A percentile compares a stretch with the other conserved stretches of the same genome.
Evolutionary conservation across 148 eudicot species (phyloP).

Genomic region (Selenicereus undatus): DNA sequence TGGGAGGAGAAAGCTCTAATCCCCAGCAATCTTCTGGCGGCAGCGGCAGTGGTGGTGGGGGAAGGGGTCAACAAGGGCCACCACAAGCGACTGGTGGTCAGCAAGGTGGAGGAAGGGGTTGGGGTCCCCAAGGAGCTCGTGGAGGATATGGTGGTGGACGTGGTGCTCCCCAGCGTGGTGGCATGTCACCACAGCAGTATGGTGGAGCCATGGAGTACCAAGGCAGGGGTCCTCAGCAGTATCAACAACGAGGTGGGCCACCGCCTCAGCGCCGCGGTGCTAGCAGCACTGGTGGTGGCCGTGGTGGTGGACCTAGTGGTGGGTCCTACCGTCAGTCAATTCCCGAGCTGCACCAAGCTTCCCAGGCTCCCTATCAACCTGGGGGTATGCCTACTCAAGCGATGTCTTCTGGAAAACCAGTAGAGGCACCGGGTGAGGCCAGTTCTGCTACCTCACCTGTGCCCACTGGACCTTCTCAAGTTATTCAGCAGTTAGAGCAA

Average conservation of each 20-base stretch:
- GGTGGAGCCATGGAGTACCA: slow-evolving; percentile 57
- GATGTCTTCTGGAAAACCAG: slow-evolving; percentile 31
- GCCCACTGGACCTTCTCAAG: slow-evolving; percentile 32
- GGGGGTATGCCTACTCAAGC: slow-evolving; percentile 50
- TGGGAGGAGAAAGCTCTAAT: slow-evolving; percentile 64
- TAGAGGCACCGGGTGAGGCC: slow-evolving; percentile 39
- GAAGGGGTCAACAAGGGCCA: slow-evolving; percentile 27
- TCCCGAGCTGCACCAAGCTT: slow-evolving; percentile 99
- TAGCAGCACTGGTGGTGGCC: slow-evolving; percentile 33
- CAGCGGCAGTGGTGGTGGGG: slow-evolving; percentile 24
- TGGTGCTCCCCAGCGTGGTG: slow-evolving; percentile 48
- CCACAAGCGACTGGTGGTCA: slow-evolving; percentile 22
- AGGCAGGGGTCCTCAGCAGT: slow-evolving; percentile 54
- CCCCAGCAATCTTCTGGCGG: slow-evolving; percentile 54
- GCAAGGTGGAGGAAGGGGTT: slow-evolving; percentile 32
- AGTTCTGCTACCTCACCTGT: slow-evolving; percentile 39
- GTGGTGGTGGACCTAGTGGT: slow-evolving; percentile 46
- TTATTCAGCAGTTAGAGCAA: slow-evolving; percentile 49
- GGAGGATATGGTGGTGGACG: slow-evolving; percentile 38
- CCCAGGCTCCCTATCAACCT: slow-evolving; percentile 64
- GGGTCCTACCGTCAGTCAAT: slow-evolving; percentile 57
- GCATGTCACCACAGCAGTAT: slow-evolving; percentile 52
- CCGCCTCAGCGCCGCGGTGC: slow-evolving; percentile 56
- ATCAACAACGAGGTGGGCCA: slow-evolving; percentile 54
- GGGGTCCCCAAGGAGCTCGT: slow-evolving; percentile 34